phyloP scores from a whole-genome alignment of 345 rosid genomes.

The Ricinus communis region DNA sequence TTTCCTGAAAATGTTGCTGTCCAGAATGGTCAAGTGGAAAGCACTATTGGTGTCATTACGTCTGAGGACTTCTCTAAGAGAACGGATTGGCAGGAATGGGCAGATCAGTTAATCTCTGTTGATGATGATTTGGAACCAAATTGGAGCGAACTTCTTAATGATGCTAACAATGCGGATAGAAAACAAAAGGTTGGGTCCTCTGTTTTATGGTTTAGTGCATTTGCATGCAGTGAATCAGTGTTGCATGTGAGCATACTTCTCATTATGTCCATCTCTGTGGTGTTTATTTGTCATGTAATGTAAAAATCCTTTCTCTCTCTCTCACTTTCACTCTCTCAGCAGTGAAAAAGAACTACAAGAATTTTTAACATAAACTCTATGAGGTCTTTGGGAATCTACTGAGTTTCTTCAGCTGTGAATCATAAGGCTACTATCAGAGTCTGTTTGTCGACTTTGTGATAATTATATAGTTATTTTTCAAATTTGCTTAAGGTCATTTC shows the following conservation, averaged over 20 bases:
- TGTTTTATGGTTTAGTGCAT: conserved; percentile 7
- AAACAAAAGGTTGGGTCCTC: conserved; percentile 53
- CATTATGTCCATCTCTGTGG: neutral
- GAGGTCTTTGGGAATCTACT: neutral
- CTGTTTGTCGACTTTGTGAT: neutral
- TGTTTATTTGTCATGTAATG: neutral
- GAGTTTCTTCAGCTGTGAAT: neutral
- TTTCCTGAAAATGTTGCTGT: conserved; percentile 43
- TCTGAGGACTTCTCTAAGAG: conserved; percentile 43
- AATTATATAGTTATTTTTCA: neutral
- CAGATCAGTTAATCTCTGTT: conserved; percentile 57
- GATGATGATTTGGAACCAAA: conserved; percentile 58
- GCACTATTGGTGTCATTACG: conserved; percentile 37
- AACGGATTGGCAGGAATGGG: conserved; percentile 67
- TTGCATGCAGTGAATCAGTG: neutral
- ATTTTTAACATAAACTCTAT: neutral
- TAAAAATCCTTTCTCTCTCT: neutral
- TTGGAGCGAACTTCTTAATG: conserved; percentile 68
- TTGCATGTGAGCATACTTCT: neutral
- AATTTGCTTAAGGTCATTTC: neutral
- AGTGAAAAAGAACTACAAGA: no score
- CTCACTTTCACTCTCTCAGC: neutral
- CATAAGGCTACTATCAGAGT: neutral
- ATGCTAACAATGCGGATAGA: conserved; percentile 40
- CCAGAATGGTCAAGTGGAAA: conserved; percentile 46